These are phyloP conservation scores for Artemisia annua DNA, from an alignment of 129 eudicot genomes.

Conservation along the genomic window DNA sequence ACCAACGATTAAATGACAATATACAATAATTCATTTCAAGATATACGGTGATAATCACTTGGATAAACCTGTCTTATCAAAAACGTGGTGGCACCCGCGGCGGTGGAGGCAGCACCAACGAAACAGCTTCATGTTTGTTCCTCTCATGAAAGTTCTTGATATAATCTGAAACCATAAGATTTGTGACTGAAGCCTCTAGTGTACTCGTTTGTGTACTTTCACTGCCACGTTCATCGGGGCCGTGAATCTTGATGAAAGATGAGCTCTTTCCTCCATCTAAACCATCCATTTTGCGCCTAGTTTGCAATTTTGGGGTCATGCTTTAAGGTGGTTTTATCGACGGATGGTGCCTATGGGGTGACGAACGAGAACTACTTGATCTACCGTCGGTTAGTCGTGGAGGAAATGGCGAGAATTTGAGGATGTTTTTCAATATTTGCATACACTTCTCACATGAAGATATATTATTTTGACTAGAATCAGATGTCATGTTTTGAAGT, in stretches of 20 bases:
- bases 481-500: conserved; percentile 2
- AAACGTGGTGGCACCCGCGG: conserved; percentile 17
- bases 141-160: conserved; percentile 35
- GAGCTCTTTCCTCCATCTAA: conserved; percentile 18
- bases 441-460: conserved; percentile 24
- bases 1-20: conserved; percentile 21
- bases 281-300: not conserved
- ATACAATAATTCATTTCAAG: not conserved
- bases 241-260: conserved; percentile 31
- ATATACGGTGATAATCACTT: no score
- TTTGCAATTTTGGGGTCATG: not conserved
- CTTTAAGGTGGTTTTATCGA: not conserved
- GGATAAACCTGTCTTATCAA: conserved; percentile 1
- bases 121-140: conserved; percentile 12
- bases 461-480: conserved; percentile 14
- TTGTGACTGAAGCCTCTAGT: conserved; percentile 15
- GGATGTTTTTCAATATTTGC: conserved; percentile 17
- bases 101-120: conserved; percentile 10
- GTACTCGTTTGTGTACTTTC: not conserved
- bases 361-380: conserved; percentile 11
- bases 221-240: not conserved
- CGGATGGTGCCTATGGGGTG: not conserved
- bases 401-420: conserved; percentile 13
- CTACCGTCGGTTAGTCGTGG: not conserved
- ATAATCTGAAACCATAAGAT: conserved; percentile 36